Base-by-base conservation (phyloP, 2,329 filamentous ascomycete genomes). In the Aspergillus hortae region DNA sequence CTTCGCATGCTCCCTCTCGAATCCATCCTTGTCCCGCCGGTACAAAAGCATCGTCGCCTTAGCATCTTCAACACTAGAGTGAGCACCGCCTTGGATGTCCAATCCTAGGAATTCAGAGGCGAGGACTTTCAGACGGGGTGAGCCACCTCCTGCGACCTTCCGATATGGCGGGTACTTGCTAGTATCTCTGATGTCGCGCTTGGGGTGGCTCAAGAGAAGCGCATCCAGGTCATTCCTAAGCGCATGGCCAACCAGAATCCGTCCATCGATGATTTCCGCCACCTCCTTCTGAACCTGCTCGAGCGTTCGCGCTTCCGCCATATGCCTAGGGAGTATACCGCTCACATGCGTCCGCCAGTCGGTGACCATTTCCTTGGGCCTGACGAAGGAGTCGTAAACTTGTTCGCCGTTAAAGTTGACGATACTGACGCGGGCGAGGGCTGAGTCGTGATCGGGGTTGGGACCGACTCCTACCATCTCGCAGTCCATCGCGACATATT, bases 361-460 rank as follows among this genome's bases (percentile, higher is more conserved):
- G 12, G 88, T 91, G 2, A 99, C 89, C 50, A 76, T 78, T 64
- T 91, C 86, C 53, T 84, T 84, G 0, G 90, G 88, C 49, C 83
- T 82, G 9, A 97, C 94, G 66, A 88, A 97, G 11, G 89, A 92
- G 75, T 99, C 94, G 79, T 97, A 96, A 43, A 99, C 77, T 70
- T 96, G 90, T 25, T 88, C 83, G 15, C 92, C 92, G 67, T 96
- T 90, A 71, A 92, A 99, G 71, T 97, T 95, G 60, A 96, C 92
- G 14, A 95, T 77, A 66, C 89, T 95, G 50, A 92, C 90, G 44
- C 94, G 84, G 1, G 94, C 94, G 42, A 99, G 82, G 0, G 85
- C 85, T 33, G 90, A 91, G 65, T 86, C 79, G 19, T 84, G 81
- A 46, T 84, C 84, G 3, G 82, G 83, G 71, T 75, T 70, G 2